Evolutionary conservation across 805 yeast species (phyloP).

Genomic region (Metschnikowia corniflorae): DNA sequence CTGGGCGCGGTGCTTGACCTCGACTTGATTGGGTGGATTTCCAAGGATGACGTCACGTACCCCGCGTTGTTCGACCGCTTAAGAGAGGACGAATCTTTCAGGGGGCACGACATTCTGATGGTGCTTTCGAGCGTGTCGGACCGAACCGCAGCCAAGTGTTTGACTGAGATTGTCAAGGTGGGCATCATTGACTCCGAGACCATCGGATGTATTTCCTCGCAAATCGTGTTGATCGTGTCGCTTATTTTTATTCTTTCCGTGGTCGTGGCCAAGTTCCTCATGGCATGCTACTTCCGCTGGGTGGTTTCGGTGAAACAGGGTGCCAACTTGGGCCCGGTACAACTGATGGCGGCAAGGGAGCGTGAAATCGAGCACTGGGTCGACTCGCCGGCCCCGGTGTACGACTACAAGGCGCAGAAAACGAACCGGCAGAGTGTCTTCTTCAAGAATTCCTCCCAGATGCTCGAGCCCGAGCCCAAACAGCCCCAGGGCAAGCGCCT

Average conservation of each 20-base stretch:
- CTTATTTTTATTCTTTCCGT: conserved; percentile 81
- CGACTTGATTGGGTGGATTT: conserved; percentile 72
- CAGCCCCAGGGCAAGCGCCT: conserved; percentile 16
- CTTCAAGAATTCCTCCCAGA: conserved; percentile 27
- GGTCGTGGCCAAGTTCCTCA: conserved; percentile 68
- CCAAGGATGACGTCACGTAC: conserved; percentile 61
- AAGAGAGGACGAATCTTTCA: conserved; percentile 47
- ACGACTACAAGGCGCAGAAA: conserved; percentile 34
- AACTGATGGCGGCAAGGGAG: conserved; percentile 59
- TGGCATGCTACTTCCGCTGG: conserved; percentile 93
- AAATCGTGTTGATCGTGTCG: conserved; percentile 75
- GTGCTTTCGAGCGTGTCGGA: conserved; percentile 64
- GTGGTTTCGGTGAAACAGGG: conserved; percentile 66
- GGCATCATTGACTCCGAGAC: conserved; percentile 87
- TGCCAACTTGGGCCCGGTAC: conserved; percentile 57
- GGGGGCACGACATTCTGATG: conserved; percentile 80
- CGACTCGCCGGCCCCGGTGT: conserved; percentile 46
- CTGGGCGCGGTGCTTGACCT: conserved; percentile 88
- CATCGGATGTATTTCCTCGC: conserved; percentile 91
- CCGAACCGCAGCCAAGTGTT: conserved; percentile 73
- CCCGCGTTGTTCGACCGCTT: conserved; percentile 70
- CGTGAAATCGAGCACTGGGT: conserved; percentile 83
- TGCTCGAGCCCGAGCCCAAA: neutral
- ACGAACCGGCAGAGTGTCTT: conserved; percentile 42
- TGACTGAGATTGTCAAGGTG: conserved; percentile 80